Conservation (phyloP, 495 filamentous ascomycete genomes). For the Hypoxylon trugodes region DNA sequence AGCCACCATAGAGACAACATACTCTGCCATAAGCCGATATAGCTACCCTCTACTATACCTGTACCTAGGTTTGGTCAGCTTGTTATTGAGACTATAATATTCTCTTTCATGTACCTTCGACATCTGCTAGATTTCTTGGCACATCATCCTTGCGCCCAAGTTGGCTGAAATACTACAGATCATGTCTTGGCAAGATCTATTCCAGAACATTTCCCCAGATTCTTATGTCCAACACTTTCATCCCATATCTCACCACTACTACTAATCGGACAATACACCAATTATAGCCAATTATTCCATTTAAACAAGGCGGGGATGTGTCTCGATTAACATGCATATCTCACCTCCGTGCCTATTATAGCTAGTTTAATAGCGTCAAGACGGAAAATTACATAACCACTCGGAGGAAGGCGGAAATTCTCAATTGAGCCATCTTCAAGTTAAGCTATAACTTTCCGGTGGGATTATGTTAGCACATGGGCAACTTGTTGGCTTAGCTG, state of each 20-base stretch:
- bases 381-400: slow-evolving; percentile 12
- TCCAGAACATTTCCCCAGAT: slow-evolving; percentile 33
- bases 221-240: too few relatives aligned
- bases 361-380: slow-evolving; percentile 11
- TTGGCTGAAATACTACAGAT: slow-evolving; percentile 4
- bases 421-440: slow-evolving; percentile 12
- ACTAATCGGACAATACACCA: too few relatives aligned
- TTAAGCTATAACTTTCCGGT: slow-evolving; percentile 8
- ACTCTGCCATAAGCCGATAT: too few relatives aligned
- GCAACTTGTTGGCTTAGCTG: background rate
- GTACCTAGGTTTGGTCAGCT: too few relatives aligned
- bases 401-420: slow-evolving; percentile 6
- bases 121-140: slow-evolving; percentile 8
- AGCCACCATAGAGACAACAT: background rate
- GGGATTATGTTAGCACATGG: slow-evolving; percentile 8
- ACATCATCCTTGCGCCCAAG: background rate
- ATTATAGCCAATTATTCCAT: background rate
- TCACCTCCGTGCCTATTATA: slow-evolving; percentile 21
- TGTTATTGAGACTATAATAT: background rate
- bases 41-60: too few relatives aligned
- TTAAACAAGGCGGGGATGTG: slow-evolving; percentile 7
- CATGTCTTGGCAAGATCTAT: slow-evolving; percentile 31
- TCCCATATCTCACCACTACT: too few relatives aligned
- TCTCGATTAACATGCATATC: slow-evolving; percentile 10
- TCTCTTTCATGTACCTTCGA: background rate